Evolutionary conservation across 2,329 filamentous ascomycete species (phyloP).

Genomic region (Alternaria solani): DNA sequence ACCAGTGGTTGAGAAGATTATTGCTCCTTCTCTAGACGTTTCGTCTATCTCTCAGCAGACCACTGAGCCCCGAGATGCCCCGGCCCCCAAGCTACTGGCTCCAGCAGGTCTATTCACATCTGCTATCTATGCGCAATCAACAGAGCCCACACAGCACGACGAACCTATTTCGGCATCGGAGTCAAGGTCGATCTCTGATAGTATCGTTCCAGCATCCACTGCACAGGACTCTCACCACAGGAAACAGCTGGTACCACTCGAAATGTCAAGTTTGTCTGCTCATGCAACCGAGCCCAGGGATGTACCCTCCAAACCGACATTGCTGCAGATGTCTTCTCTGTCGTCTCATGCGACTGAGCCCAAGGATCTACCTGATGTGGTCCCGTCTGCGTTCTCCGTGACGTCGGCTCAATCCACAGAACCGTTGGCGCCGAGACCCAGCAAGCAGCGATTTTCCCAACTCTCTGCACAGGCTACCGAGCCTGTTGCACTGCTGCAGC

Average conservation of each 20-base stretch:
- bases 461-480: constrained; percentile 29
- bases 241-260: constrained; percentile 7
- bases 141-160: constrained; percentile 28
- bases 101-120: constrained; percentile 38
- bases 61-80: constrained; percentile 37
- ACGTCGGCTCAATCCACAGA: constrained; percentile 34
- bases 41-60: constrained; percentile 41
- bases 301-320: constrained; percentile 15
- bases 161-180: constrained; percentile 1
- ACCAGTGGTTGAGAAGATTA: constrained; percentile 40
- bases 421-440: constrained; percentile 14
- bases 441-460: constrained; percentile 22
- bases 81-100: constrained; percentile 24
- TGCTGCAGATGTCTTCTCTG: constrained; percentile 37
- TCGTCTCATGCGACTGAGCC: constrained; percentile 41
- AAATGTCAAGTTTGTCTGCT: constrained; percentile 21
- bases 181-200: constrained; percentile 5
- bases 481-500: constrained; percentile 22
- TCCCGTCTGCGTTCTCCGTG: constrained; percentile 31
- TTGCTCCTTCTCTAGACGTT: constrained; percentile 35
- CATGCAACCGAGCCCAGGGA: constrained; percentile 28
- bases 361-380: constrained; percentile 22
- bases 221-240: neutral
- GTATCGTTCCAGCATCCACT: neutral
- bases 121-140: constrained; percentile 38